Percentiles rank a stretch among this genome's conserved stretches.
phyloP scores from a whole-genome alignment of 768 basidiomycete genomes.

The Podaxis sp. region DNA sequence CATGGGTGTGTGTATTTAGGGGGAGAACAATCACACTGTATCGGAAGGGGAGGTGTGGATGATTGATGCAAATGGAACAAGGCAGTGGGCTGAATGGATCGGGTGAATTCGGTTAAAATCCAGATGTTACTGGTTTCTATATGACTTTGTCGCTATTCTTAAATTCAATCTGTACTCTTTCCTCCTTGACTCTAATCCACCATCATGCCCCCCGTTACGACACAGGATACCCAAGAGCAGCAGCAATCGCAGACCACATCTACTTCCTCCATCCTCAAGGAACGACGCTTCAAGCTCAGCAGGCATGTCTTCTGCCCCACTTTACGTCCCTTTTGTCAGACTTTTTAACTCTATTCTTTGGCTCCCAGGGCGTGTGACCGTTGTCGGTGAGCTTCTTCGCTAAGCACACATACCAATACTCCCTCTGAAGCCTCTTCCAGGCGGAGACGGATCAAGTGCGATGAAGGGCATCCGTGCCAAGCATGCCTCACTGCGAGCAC shows the following conservation, averaged over 20 bases:
- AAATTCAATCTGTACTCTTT: conserved; percentile 12
- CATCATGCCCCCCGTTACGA: conserved; percentile 47
- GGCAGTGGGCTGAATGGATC: conserved; percentile 13
- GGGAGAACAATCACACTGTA: background rate
- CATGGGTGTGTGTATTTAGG: background rate
- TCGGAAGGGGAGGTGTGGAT: background rate
- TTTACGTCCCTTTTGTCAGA: background rate
- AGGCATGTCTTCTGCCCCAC: conserved; percentile 43
- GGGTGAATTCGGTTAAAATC: conserved; percentile 31
- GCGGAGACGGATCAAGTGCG: conserved; percentile 81
- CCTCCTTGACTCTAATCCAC: conserved; percentile 26
- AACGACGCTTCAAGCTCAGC: conserved; percentile 84
- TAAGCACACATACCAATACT: background rate
- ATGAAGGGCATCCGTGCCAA: conserved; percentile 87
- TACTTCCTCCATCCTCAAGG: conserved; percentile 57
- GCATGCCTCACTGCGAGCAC: conserved; percentile 82
- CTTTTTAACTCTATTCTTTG: conserved; percentile 6
- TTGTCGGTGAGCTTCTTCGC: conserved; percentile 61
- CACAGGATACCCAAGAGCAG: conserved; percentile 40
- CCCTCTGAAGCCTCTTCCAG: conserved; percentile 30
- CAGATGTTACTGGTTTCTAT: conserved; percentile 17
- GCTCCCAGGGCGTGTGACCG: conserved; percentile 77
- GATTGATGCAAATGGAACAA: background rate
- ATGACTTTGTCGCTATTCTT: conserved; percentile 16
- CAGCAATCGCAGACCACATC: conserved; percentile 22